Base-by-base conservation (phyloP, 495 filamentous ascomycete species). In the Aspergillus taichungensis region DNA sequence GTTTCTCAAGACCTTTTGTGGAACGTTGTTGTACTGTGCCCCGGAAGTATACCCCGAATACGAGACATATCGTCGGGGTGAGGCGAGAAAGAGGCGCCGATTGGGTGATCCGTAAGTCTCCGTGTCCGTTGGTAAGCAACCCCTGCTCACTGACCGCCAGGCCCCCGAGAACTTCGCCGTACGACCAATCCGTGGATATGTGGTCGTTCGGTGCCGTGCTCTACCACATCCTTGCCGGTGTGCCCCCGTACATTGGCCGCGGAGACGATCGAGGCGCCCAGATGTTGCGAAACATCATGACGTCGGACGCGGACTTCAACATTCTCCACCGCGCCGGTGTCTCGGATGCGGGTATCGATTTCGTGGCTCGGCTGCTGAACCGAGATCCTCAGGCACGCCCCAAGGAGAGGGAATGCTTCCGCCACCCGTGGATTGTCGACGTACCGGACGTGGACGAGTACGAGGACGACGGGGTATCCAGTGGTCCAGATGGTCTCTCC, bases 1-100 rank as follows among this genome's bases (percentile, higher is more conserved):
- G 0, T 95, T 95, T 52, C 74, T 98, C 2, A 86, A 88, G 55
- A 97, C 92, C 0, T 98, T 98, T 57, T 98, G 92, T 59, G 92
- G 92, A 8, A 98, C 92, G 0, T 74, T 97, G 31, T 71, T 97
- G 8, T 98, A 96, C 59, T 95, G 94, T 57, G 92, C 92, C 3
- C 92, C 92, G 1, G 92, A 98, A 57, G 88, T 98, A 3, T 98
- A 95, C 57, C 84, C 85, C 0, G 84, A 89, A 41, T 95, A 88
- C 60, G 66, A 71, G n/a, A 57, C 50, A 34, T 72, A 71, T 44
- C 62, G 69, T 8, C 55, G 57, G 6, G 69, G 70, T 30, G 61
- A 71, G 38, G 43, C 59, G 27, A 54, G 64, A 34, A 83, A 82
- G 50, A 67, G 78, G 31, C 69, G 73, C 5, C 73, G 79, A 18